Percentiles rank a stretch among this genome's conserved stretches.
phyloP scores from a whole-genome alignment of 768 basidiomycete genomes.

The Candolleomyces aberdarensis region DNA sequence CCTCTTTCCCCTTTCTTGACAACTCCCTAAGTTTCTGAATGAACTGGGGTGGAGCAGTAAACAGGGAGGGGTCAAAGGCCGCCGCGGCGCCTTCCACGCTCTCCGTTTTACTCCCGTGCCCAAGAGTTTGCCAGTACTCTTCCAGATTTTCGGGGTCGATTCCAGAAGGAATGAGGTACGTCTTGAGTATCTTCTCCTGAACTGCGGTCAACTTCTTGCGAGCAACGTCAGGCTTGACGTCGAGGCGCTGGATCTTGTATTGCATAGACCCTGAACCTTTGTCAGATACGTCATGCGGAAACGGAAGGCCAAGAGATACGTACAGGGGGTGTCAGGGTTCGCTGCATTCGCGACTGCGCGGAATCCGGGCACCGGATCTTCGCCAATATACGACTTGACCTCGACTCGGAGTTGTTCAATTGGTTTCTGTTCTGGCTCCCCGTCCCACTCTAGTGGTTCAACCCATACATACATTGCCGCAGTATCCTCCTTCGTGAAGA shows the following conservation, averaged over 20 bases:
- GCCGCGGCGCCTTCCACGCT: constrained; percentile 21
- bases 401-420: constrained; percentile 48
- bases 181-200: constrained; percentile 42
- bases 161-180: constrained; percentile 48
- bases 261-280: constrained; percentile 52
- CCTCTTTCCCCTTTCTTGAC: constrained; percentile 42
- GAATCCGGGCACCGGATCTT: constrained; percentile 33
- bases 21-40: constrained; percentile 44
- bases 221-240: constrained; percentile 29
- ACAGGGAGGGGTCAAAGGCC: constrained; percentile 25
- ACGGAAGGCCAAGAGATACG: constrained; percentile 10
- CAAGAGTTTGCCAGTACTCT: constrained; percentile 43
- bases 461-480: constrained; percentile 61
- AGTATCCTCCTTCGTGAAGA: constrained; percentile 49
- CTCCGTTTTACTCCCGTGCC: constrained; percentile 30
- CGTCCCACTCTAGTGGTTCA: constrained; percentile 54
- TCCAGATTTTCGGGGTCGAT: constrained; percentile 40
- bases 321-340: constrained; percentile 23
- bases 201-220: constrained; percentile 29
- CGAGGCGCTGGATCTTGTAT: constrained; percentile 50
- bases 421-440: constrained; percentile 34
- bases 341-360: constrained; percentile 25
- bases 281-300: background rate
- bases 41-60: constrained; percentile 29
- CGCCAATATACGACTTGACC: constrained; percentile 37